A percentile compares a stretch with the other conserved stretches of the same genome.
Conservation (phyloP, 2,329 filamentous ascomycete genomes). For the Pyrenochaeta sp. region DNA sequence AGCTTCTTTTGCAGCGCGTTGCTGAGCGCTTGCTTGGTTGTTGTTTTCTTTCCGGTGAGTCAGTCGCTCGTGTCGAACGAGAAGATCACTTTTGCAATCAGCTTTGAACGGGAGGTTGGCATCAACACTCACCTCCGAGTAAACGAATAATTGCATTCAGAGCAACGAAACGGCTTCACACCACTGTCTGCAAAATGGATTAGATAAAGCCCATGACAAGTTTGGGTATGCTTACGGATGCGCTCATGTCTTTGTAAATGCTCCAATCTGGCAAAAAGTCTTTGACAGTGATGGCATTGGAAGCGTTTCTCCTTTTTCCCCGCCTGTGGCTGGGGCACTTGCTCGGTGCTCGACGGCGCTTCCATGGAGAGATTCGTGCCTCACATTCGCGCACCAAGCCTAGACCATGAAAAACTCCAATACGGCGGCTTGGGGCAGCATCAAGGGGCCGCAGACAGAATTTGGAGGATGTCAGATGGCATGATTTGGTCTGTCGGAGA, state of each 20-base stretch:
- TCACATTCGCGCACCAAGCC: conserved; percentile 1
- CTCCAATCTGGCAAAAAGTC: conserved; percentile 48
- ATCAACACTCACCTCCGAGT: conserved; percentile 45
- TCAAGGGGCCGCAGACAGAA: conserved; percentile 4
- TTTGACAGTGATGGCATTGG: conserved; percentile 41
- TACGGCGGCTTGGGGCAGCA: conserved; percentile 6
- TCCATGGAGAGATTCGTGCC: conserved; percentile 27
- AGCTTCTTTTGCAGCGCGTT: conserved; percentile 8
- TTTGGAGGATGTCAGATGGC: conserved; percentile 18
- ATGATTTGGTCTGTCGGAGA: conserved; percentile 18
- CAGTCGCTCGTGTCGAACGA: conserved; percentile 51
- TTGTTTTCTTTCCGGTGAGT: conserved; percentile 44
- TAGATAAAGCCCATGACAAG: conserved; percentile 6
- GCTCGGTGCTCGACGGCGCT: conserved; percentile 21
- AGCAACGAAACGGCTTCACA: conserved; percentile 51
- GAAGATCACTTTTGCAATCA: conserved; percentile 45
- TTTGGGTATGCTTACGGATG: conserved; percentile 38
- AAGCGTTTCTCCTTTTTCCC: conserved; percentile 48
- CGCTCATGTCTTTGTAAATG: conserved; percentile 52
- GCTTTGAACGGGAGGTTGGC: neutral
- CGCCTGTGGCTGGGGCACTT: conserved; percentile 17
- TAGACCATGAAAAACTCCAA: conserved; percentile 17
- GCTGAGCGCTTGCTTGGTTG: conserved; percentile 14
- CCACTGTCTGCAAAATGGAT: conserved; percentile 43
- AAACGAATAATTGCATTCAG: conserved; percentile 52